Base-by-base conservation (phyloP, 257 asterid species). In the Salvia splendens region DNA sequence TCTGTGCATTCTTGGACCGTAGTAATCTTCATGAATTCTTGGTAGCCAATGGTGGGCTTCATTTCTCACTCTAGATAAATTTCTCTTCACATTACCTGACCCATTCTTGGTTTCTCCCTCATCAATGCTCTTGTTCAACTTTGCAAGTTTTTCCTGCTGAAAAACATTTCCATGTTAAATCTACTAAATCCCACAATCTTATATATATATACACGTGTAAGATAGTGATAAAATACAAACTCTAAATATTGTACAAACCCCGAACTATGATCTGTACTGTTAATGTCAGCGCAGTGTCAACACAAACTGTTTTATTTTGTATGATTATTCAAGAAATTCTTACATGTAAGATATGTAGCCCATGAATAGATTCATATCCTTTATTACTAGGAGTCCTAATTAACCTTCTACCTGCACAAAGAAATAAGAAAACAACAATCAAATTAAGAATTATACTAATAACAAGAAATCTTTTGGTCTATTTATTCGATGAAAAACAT, bases 21-120 rank as follows among this genome's bases (percentile, higher is more conserved):
- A 90, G 68, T 90, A 90, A 62, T 90, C 97, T 86, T 90, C 97
- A 74, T 87, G 95, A 76, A 90, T 72, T 73, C 83, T 85, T 81
- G 97, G 97, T 79, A 87, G 69, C 93, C 83, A 75, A 35, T 83
- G 87, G 70, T 85, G 92, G 42, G 79, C 5, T 74, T 70, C 83
- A 79, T 80, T 82, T 78, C 68, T 63, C 45, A 51, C 59, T 52
- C 76, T 86, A 78, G 77, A 65, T 64, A 80, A 59, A 73, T 70
- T 76, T 77, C 84, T 80, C 77, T 78, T 80, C 81, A 64, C 65
- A 75, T 77, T 87, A 89, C 95, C 92, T 84, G 86, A 77, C 53
- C 78, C 46, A 9, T 36, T 69, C 20, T 50, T 68, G 41, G 72
- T 77, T 46, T 68, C 65, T 75, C 77, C 65, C 47, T 10, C 53